Conservation (phyloP, 768 basidiomycete species). For the Rhizopogon vinicolor region DNA sequence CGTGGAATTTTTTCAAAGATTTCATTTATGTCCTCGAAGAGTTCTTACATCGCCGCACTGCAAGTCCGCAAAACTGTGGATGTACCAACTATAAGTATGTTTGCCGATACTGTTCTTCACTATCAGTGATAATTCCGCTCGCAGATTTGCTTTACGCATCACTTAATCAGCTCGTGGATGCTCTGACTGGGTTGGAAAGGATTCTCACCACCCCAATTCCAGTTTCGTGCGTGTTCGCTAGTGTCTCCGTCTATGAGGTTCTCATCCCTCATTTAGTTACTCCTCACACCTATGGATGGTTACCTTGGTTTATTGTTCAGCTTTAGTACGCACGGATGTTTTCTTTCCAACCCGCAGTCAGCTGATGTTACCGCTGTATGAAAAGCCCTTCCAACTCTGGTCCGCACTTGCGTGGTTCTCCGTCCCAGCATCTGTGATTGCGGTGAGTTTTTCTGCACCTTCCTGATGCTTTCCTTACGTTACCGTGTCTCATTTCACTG, state of each 20-base stretch:
- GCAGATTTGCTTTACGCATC: conserved; percentile 43
- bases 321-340: conserved; percentile 38
- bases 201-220: conserved; percentile 59
- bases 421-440: conserved; percentile 54
- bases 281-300: conserved; percentile 65
- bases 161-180: conserved; percentile 54
- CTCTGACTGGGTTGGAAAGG: conserved; percentile 65
- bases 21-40: conserved; percentile 30
- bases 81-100: conserved; percentile 47
- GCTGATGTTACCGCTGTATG: background rate
- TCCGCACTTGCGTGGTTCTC: conserved; percentile 51
- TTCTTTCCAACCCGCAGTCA: background rate
- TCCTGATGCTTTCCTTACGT: background rate
- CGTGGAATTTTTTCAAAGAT: background rate
- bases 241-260: background rate
- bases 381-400: conserved; percentile 66
- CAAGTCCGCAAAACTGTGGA: conserved; percentile 45
- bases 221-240: background rate
- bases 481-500: background rate
- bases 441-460: conserved; percentile 29
- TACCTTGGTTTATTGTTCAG: conserved; percentile 55
- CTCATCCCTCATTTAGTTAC: conserved; percentile 37
- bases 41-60: conserved; percentile 60
- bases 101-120: background rate
- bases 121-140: background rate